These are phyloP conservation scores for bread wheat (Triticum aestivum) DNA, from an alignment of 176 grass and related monocot species.

Conservation along the genomic window DNA sequence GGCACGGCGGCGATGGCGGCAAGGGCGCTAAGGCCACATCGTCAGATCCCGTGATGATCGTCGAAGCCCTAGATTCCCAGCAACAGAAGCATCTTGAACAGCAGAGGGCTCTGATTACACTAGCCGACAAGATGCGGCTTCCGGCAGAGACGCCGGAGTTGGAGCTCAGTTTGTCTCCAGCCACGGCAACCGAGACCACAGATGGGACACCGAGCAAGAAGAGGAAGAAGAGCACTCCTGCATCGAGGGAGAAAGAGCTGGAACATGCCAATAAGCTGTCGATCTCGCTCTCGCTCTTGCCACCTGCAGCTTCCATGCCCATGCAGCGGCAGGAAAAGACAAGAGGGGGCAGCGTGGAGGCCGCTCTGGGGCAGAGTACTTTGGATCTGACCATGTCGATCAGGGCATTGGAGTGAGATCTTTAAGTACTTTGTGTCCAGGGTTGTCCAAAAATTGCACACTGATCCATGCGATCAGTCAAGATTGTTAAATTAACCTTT, in stretches of 20 bases:
- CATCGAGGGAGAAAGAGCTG: conserved; percentile 24
- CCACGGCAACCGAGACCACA: background rate
- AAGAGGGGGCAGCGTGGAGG: conserved; percentile 50
- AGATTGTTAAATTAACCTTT: conserved; percentile 41
- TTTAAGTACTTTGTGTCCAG: conserved; percentile 95
- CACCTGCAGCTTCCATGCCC: conserved; percentile 30
- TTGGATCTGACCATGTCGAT: conserved; percentile 99
- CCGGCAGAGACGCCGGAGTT: conserved; percentile 38
- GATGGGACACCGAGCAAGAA: conserved; percentile 4
- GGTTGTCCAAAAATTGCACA: conserved; percentile 55
- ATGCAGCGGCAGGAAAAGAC: conserved; percentile 36
- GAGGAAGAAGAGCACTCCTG: conserved; percentile 25
- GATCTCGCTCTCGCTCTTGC: conserved; percentile 62
- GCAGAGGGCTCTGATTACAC: background rate
- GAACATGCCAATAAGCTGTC: conserved; percentile 41
- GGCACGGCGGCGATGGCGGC: conserved; percentile 6
- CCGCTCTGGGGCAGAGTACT: conserved; percentile 87
- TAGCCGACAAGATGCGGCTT: background rate
- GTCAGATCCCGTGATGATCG: conserved; percentile 42
- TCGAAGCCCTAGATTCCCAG: conserved; percentile 38
- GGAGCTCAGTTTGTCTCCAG: conserved; percentile 64
- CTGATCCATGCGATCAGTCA: conserved; percentile 47
- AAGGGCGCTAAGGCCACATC: conserved; percentile 16
- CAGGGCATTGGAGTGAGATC: conserved; percentile 99
- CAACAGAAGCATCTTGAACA: background rate